These are phyloP conservation scores for Candida sithepensis DNA, from an alignment of 805 yeast species.

Conservation along the genomic window DNA sequence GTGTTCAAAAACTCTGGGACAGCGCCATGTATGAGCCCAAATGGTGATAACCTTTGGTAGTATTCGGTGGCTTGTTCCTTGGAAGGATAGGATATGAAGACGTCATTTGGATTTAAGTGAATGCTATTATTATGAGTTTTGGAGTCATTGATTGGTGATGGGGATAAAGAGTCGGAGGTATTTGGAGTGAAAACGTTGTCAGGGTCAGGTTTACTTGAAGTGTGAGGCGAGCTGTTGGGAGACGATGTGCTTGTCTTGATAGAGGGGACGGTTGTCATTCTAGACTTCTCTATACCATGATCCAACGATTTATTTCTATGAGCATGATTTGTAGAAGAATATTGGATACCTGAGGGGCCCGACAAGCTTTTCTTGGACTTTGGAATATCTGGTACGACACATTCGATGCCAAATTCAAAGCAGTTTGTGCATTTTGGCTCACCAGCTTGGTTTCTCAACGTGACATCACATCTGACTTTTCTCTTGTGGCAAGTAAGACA, in stretches of 20 bases:
- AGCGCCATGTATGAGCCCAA: not conserved
- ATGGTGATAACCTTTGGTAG: not conserved
- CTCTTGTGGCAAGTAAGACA: constrained; percentile 69
- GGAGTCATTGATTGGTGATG: not conserved
- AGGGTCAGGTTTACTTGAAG: not conserved
- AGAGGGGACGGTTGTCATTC: no score
- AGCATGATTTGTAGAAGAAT: no score
- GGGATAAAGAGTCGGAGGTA: not conserved
- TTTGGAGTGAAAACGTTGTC: not conserved
- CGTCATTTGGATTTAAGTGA: not conserved
- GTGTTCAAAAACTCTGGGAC: not conserved
- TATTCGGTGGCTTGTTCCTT: not conserved
- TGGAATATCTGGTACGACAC: not conserved
- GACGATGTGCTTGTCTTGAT: no score
- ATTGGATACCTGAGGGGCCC: no score
- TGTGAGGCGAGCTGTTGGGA: not conserved
- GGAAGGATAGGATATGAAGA: not conserved
- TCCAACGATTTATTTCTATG: no score
- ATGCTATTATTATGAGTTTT: not conserved
- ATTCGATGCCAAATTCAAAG: constrained; percentile 1
- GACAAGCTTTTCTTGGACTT: not conserved
- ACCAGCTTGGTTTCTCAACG: not conserved
- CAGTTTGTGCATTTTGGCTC: not conserved
- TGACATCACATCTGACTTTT: constrained; percentile 62
- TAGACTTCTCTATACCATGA: no score